phyloP scores from a whole-genome alignment of 2,329 filamentous ascomycete genomes.

The Diaporthe longicolla region DNA sequence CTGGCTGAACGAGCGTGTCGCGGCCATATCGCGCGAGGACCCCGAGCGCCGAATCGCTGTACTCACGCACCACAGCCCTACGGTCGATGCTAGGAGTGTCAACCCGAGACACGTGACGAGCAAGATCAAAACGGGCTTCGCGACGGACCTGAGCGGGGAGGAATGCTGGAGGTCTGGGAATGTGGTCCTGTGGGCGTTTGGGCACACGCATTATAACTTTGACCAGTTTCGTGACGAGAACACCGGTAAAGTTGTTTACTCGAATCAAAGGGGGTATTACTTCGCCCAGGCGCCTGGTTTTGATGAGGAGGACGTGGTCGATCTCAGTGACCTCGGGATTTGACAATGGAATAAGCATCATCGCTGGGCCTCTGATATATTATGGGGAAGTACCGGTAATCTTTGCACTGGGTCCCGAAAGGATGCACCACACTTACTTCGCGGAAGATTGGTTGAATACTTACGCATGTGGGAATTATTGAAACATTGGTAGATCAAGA shows the following conservation, averaged over 20 bases:
- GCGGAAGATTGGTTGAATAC: too few relatives aligned
- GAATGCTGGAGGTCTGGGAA: slow-evolving; percentile 52
- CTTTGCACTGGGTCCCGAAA: background rate
- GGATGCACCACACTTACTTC: too few relatives aligned
- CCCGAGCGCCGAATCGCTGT: slow-evolving; percentile 41
- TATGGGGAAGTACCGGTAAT: too few relatives aligned
- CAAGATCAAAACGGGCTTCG: slow-evolving; percentile 52
- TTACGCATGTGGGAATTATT: too few relatives aligned
- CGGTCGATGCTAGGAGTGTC: slow-evolving; percentile 41
- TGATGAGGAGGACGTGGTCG: background rate
- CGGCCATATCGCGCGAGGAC: slow-evolving; percentile 7
- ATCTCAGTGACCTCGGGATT: background rate
- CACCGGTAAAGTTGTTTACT: slow-evolving; percentile 36
- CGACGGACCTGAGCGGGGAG: slow-evolving; percentile 55
- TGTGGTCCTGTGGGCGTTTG: slow-evolving; percentile 63
- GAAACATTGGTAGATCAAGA: too few relatives aligned
- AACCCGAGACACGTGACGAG: slow-evolving; percentile 44
- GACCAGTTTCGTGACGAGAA: slow-evolving; percentile 50
- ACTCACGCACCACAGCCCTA: slow-evolving; percentile 48
- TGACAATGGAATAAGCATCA: background rate
- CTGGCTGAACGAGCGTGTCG: slow-evolving; percentile 48
- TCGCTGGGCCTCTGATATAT: background rate
- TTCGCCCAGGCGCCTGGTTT: slow-evolving; percentile 35
- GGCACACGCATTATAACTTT: slow-evolving; percentile 64
- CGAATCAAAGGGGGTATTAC: slow-evolving; percentile 48